Conservation (phyloP, 2,329 filamentous ascomycete species). For the Neopestalotiopsis sp. region DNA sequence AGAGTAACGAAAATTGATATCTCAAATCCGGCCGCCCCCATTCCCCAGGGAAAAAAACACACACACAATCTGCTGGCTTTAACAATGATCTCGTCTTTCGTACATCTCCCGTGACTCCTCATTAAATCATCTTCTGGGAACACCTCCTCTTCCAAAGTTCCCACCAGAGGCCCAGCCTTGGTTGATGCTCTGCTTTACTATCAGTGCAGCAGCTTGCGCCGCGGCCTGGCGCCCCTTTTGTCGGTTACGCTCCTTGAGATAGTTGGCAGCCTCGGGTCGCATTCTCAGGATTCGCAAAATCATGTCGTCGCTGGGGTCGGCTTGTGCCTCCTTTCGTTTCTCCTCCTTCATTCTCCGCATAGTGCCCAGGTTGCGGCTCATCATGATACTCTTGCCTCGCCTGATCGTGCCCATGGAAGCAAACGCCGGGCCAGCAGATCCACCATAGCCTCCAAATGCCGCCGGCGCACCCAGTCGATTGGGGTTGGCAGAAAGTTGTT, state of each 20-base stretch:
- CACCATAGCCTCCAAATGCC: conserved; percentile 48
- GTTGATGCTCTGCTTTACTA: conserved; percentile 86
- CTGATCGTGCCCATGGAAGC: conserved; percentile 73
- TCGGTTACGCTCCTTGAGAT: conserved; percentile 87
- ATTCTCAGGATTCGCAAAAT: conserved; percentile 93
- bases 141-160: conserved; percentile 42
- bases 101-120: conserved; percentile 5
- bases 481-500: conserved; percentile 46
- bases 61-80: background rate
- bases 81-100: background rate
- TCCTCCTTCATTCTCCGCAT: conserved; percentile 97
- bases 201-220: conserved; percentile 88
- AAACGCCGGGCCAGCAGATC: conserved; percentile 54
- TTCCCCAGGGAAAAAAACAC: background rate
- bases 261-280: conserved; percentile 86
- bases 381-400: conserved; percentile 83
- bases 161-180: conserved; percentile 58
- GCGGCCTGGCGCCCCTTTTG: conserved; percentile 94
- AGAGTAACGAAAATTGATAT: background rate
- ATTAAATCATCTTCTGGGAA: conserved; percentile 52
- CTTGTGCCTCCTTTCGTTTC: conserved; percentile 92
- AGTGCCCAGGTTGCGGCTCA: conserved; percentile 90
- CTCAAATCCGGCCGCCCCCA: background rate
- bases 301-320: conserved; percentile 97
- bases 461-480: conserved; percentile 73